These are phyloP conservation scores for Thermothelomyces thermophilus DNA, from an alignment of 2,329 filamentous ascomycete genomes.

Conservation along the genomic window DNA sequence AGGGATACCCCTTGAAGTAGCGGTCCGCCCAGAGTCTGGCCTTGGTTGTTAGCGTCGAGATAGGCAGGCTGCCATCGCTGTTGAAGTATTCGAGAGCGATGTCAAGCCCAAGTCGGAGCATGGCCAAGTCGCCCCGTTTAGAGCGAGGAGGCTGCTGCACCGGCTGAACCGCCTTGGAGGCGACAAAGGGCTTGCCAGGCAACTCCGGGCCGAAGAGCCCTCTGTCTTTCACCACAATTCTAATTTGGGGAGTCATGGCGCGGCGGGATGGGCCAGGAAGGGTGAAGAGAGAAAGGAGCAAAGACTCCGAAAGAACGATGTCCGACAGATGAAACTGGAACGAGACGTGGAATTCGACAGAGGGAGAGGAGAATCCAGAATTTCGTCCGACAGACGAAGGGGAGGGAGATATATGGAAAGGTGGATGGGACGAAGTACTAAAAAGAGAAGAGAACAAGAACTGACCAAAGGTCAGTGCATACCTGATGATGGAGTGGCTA, in stretches of 20 bases:
- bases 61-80: conserved; percentile 14
- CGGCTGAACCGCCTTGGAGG: background rate
- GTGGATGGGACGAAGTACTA: background rate
- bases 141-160: conserved; percentile 7
- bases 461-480: background rate
- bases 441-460: background rate
- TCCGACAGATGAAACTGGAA: background rate
- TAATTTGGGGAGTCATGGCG: conserved; percentile 7
- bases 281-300: background rate
- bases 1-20: conserved; percentile 17
- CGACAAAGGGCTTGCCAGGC: background rate
- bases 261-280: background rate
- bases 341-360: background rate
- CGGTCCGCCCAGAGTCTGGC: conserved; percentile 20
- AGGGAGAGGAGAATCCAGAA: background rate
- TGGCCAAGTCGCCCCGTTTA: conserved; percentile 11
- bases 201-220: background rate
- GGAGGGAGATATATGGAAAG: background rate
- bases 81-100: conserved; percentile 28
- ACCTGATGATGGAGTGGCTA: background rate
- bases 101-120: conserved; percentile 19
- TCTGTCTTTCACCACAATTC: conserved; percentile 7
- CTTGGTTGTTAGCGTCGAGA: conserved; percentile 15
- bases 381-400: conserved; percentile 1
- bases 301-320: background rate